A percentile compares a stretch with the other conserved stretches of the same genome.
phyloP scores from a whole-genome alignment of 2,329 filamentous ascomycete species.

The Dothistroma septosporum region DNA sequence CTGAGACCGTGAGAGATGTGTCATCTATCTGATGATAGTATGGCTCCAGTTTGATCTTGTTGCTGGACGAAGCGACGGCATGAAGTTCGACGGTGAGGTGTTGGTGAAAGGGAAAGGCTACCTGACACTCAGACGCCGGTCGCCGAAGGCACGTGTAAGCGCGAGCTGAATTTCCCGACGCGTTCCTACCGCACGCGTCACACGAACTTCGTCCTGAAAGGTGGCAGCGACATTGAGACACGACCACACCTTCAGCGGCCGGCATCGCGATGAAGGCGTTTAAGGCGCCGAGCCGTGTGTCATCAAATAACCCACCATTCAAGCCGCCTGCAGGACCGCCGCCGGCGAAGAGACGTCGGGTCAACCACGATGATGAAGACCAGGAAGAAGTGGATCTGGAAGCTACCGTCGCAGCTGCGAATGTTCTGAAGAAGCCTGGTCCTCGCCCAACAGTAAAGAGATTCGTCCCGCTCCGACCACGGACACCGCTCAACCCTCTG shows the following conservation, averaged over 20 bases:
- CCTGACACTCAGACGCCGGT: background rate
- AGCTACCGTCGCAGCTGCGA: slow-evolving; percentile 25
- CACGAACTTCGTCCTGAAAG: background rate
- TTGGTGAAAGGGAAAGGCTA: background rate
- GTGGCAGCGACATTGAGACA: background rate
- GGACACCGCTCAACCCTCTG: slow-evolving; percentile 32
- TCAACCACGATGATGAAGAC: slow-evolving; percentile 33
- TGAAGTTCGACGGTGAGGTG: background rate
- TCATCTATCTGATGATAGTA: too few species aligned
- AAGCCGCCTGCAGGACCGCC: background rate
- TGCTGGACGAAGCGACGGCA: background rate
- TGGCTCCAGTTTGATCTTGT: too few species aligned
- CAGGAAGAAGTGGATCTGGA: slow-evolving; percentile 22
- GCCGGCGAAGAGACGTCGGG: slow-evolving; percentile 43
- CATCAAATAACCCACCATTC: slow-evolving; percentile 14
- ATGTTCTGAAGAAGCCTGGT: slow-evolving; percentile 31
- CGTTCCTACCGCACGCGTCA: background rate
- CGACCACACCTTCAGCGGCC: background rate
- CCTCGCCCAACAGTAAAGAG: slow-evolving; percentile 13
- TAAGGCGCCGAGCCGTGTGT: slow-evolving; percentile 24
- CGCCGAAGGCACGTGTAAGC: background rate
- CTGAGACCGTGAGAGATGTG: too few species aligned
- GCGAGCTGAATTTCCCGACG: background rate
- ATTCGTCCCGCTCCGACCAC: slow-evolving; percentile 22
- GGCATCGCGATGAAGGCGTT: slow-evolving; percentile 31